Base-by-base conservation (phyloP, 805 yeast species). In the Nakazawaea holstii region DNA sequence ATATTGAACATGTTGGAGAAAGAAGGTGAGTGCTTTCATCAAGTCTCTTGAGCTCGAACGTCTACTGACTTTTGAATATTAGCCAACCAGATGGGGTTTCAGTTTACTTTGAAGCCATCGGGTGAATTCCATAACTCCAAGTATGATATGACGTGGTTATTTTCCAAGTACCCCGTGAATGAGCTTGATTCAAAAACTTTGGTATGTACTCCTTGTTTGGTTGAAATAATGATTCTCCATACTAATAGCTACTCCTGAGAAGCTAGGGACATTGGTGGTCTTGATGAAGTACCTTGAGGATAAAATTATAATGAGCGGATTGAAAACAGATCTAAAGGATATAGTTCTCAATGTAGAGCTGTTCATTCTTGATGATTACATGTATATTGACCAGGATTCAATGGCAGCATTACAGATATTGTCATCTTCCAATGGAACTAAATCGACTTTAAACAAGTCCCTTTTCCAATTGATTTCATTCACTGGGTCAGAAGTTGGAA, bases 401-500 rank as follows among this genome's bases (percentile, higher is more conserved):
- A 49, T 58, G n/a, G 49, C 52, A 35, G 60, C 67, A 1, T 39
- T 67, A 7, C 46, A 52, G 13, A 54, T 67, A 4, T 51, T 62
- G 20, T 60, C 64, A 0, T 17, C 29, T 2, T 8, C 39, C 6
- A 42, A 50, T 15, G 48, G 45, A 20, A 39, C 46, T 6, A 58
- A 56, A 0, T 36, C 42, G 42, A 50, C 53, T 36, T 53, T 51
- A 49, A 50, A 42, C 35, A 45, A 14, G 6, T 54, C 53, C 8
- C 51, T 58, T 3, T 53, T 55, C 36, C 51, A 59, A 36, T 17
- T 62, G 6, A 26, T 66, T 13, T 53, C 57, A 42, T 49, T 45
- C 17, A 61, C 67, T 1, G 54, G 54, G 27, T 58, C 74, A 0
- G 56, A 55, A 8, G 46, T 58, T 10, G 71, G 75, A 0, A 53